These are phyloP conservation scores for Hypoxylon fuscum DNA, from an alignment of 495 filamentous ascomycete genomes.

Conservation along the genomic window DNA sequence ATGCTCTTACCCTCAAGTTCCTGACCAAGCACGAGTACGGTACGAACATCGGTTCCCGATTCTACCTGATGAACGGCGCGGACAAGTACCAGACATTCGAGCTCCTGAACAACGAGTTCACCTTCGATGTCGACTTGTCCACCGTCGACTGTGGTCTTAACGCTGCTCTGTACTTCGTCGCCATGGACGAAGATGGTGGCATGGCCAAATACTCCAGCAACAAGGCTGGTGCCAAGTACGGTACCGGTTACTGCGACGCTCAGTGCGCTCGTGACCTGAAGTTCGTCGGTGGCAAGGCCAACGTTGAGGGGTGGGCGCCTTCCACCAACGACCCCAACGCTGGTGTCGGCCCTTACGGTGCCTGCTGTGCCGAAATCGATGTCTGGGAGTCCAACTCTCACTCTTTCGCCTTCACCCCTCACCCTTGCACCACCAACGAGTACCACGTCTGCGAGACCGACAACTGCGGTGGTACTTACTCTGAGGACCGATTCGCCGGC, in stretches of 20 bases:
- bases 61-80: conserved; percentile 63
- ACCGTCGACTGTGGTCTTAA: conserved; percentile 65
- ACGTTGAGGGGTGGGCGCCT: conserved; percentile 67
- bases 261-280: conserved; percentile 66
- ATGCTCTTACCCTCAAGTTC: conserved; percentile 62
- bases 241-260: conserved; percentile 67
- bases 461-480: conserved; percentile 61
- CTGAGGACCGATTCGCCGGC: conserved; percentile 58
- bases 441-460: conserved; percentile 65
- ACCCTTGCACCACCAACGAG: conserved; percentile 68
- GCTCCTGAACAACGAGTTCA: conserved; percentile 66
- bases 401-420: conserved; percentile 70
- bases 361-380: conserved; percentile 80
- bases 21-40: conserved; percentile 60
- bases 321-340: conserved; percentile 69
- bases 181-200: conserved; percentile 66
- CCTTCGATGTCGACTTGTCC: conserved; percentile 68
- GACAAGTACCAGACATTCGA: conserved; percentile 66
- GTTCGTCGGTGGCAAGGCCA: conserved; percentile 64
- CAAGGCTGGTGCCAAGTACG: conserved; percentile 69
- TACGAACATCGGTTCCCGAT: conserved; percentile 62
- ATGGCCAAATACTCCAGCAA: conserved; percentile 59
- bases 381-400: conserved; percentile 78
- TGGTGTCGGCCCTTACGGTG: conserved; percentile 66
- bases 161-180: conserved; percentile 67